These are phyloP conservation scores for Xylaria sp. DNA, from an alignment of 2,329 filamentous ascomycete species.

Conservation along the genomic window DNA sequence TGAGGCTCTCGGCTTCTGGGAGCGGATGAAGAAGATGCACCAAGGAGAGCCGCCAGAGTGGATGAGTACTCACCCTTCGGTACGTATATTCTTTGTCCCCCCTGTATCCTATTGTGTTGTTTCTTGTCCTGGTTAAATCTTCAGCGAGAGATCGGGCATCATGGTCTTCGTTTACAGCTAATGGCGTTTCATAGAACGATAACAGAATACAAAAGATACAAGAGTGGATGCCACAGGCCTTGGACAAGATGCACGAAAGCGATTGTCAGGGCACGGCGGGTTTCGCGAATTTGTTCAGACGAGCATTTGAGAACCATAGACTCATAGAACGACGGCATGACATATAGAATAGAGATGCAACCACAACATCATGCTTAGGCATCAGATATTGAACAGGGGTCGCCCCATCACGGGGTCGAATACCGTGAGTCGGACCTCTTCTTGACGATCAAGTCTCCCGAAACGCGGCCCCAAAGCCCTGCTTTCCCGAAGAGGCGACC, in stretches of 20 bases:
- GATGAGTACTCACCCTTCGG: constrained; percentile 79
- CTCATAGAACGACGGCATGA: constrained; percentile 43
- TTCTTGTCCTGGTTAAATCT: no score
- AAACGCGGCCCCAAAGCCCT: background rate
- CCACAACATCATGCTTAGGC: background rate
- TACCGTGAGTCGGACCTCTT: background rate
- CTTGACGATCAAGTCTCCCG: background rate
- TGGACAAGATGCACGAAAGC: constrained; percentile 64
- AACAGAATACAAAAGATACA: constrained; percentile 72
- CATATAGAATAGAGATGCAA: constrained; percentile 25
- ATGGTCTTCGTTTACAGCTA: constrained; percentile 8
- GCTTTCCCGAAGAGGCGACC: no score
- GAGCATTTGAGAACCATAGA: constrained; percentile 55
- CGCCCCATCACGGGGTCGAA: background rate
- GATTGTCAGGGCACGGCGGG: constrained; percentile 63
- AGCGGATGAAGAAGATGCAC: constrained; percentile 67
- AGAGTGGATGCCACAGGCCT: constrained; percentile 69
- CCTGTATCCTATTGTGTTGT: no score
- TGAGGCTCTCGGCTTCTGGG: constrained; percentile 73
- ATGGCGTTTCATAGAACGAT: constrained; percentile 57
- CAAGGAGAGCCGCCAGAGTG: constrained; percentile 71
- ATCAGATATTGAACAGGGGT: background rate
- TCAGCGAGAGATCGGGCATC: background rate
- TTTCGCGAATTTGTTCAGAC: constrained; percentile 64
- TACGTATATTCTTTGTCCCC: constrained; percentile 52